phyloP scores from a whole-genome alignment of 495 filamentous ascomycete genomes.

The Evernia prunastri region DNA sequence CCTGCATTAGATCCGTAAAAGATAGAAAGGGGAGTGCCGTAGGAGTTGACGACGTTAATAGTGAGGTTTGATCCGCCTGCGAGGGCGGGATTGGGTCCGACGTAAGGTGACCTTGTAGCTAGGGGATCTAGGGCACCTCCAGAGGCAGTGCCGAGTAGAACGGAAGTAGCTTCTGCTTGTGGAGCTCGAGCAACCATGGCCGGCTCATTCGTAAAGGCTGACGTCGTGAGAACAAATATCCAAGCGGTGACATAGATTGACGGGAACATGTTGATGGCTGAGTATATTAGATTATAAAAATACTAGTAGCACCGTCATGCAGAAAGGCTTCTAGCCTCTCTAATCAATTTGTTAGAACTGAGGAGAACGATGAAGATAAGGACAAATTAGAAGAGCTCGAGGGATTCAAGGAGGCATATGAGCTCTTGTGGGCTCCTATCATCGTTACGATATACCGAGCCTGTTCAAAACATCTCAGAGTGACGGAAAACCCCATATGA shows the following conservation, averaged over 20 bases:
- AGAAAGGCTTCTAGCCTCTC: neutral
- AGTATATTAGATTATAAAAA: neutral
- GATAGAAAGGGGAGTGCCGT: constrained; percentile 14
- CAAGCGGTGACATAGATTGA: neutral
- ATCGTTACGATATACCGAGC: neutral
- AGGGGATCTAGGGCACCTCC: constrained; percentile 13
- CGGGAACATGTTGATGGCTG: neutral
- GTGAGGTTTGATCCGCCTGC: constrained; percentile 15
- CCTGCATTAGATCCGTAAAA: constrained; percentile 22
- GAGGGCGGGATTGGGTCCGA: constrained; percentile 9
- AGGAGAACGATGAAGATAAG: neutral
- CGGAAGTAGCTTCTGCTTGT: constrained; percentile 7
- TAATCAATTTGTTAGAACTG: neutral
- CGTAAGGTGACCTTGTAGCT: constrained; percentile 2
- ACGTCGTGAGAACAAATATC: neutral
- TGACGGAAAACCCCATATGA: neutral
- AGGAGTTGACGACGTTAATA: constrained; percentile 19
- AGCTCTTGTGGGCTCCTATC: neutral
- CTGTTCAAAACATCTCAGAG: neutral
- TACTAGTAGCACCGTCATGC: neutral
- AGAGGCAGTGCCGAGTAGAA: constrained; percentile 14
- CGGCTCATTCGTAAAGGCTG: neutral
- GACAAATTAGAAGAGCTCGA: neutral
- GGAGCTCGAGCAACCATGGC: constrained; percentile 1
- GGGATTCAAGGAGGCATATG: neutral